These are phyloP conservation scores for Acorus gramineus DNA, from an alignment of 106 monocot genomes.

Conservation along the genomic window DNA sequence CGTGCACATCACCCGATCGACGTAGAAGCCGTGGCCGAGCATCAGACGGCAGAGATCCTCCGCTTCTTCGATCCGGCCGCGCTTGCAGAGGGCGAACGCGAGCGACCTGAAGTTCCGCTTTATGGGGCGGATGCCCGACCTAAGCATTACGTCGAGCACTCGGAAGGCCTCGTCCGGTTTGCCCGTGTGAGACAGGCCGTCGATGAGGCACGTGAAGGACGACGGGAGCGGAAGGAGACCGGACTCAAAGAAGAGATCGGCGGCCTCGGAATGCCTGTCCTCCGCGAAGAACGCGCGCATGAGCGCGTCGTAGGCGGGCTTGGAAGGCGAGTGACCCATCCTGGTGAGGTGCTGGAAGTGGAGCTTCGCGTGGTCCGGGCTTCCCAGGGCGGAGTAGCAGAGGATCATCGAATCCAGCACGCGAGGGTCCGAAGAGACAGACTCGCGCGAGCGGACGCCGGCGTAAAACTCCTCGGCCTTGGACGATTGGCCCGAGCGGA, in stretches of 20 bases:
- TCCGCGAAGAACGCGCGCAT: slow-evolving; percentile 11
- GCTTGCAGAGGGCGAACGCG: slow-evolving; percentile 16
- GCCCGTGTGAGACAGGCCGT: slow-evolving; percentile 13
- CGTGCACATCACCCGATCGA: slow-evolving; percentile 13
- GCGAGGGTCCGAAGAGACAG: background rate
- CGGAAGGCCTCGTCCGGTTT: slow-evolving; percentile 14
- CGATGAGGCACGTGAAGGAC: slow-evolving; percentile 8
- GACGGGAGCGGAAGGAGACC: background rate
- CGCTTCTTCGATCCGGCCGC: slow-evolving; percentile 10
- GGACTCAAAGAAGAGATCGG: slow-evolving; percentile 7
- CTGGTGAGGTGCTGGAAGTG: background rate
- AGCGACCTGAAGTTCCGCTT: slow-evolving; percentile 12
- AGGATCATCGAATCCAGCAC: slow-evolving; percentile 12
- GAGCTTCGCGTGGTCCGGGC: background rate
- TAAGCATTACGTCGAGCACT: slow-evolving; percentile 25
- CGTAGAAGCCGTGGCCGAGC: slow-evolving; percentile 11
- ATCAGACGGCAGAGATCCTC: slow-evolving; percentile 15
- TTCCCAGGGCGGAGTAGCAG: slow-evolving; percentile 3
- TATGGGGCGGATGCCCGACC: slow-evolving; percentile 5
- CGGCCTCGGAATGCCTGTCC: slow-evolving; percentile 7
- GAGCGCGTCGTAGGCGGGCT: slow-evolving; percentile 1
- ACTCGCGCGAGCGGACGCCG: background rate
- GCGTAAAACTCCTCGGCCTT: slow-evolving; percentile 10
- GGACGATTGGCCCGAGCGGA: background rate
- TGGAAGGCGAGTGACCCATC: slow-evolving; percentile 6